phyloP scores from a whole-genome alignment of 108 stramenopile species.

The Stephanodiscus triporus region DNA sequence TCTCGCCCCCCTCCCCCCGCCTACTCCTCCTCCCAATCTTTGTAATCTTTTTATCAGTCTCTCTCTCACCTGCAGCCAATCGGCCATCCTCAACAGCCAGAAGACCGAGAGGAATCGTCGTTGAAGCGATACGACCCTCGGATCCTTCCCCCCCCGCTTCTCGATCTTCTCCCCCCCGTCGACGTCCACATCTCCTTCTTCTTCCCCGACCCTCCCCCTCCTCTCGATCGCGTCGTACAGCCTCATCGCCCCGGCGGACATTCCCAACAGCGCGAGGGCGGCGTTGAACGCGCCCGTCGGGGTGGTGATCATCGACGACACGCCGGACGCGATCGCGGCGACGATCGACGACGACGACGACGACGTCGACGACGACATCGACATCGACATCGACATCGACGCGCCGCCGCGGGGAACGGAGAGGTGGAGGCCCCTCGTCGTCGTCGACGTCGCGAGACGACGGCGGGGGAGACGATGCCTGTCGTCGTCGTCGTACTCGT shows the following conservation, averaged over 20 bases:
- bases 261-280: constrained; percentile 28
- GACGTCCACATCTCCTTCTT: no score
- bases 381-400: neutral
- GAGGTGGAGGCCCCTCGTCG: neutral
- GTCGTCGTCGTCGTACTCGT: no score
- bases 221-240: neutral
- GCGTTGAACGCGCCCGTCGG: constrained; percentile 35
- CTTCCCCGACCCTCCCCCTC: constrained; percentile 13
- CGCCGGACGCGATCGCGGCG: neutral
- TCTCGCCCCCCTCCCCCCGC: neutral
- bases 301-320: constrained; percentile 16
- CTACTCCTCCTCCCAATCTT: neutral
- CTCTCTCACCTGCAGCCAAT: constrained; percentile 94
- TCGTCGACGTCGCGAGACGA: neutral
- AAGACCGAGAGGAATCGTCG: constrained; percentile 90
- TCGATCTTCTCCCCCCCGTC: neutral
- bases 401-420: constrained; percentile 2
- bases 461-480: neutral
- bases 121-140: constrained; percentile 66
- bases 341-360: neutral
- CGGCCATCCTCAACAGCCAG: constrained; percentile 92
- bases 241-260: constrained; percentile 28
- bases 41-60: no score
- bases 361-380: neutral
- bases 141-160: constrained; percentile 25